Evolutionary conservation across 257 asterid genomes (phyloP), one percentile per base, ranked within the genome.

Genomic region (Henckelia pumila): DNA sequence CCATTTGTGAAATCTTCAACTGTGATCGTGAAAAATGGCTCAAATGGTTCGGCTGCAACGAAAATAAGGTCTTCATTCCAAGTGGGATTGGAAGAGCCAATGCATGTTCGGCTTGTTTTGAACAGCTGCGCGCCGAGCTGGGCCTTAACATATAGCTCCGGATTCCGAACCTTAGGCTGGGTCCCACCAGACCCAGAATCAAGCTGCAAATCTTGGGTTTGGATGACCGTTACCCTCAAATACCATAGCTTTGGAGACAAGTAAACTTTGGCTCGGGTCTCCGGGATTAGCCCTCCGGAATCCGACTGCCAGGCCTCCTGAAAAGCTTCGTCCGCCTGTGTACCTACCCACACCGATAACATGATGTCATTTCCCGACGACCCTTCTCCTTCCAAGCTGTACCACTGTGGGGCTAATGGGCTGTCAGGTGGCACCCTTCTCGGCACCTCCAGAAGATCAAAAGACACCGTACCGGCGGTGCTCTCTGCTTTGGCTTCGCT

Each of bases 281-380:
- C 96, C 73, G 96, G 94, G 59, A 92, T 82, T 79, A 89, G 26
- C 1, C 98, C 98, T 25, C 96, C 98, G 80, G 98, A 89, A 68
- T 92, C 95, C 7, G 96, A 92, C 76, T 85, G 98, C 98, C 98
- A 92, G 0, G 98, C 98, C 78, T 92, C 98, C 73, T 87, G 96
- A 68, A 92, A 92, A 14, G 96, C 86, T 80, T 92, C 96, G 69
- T 89, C 98, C 1, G 91, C 92, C 74, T 87, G 96, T 32, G 96
- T 89, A 9, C 98, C 96, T 17, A 92, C 30, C 98, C 98, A 92
- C 33, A 89, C 95, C 28, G 98, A 79, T 23, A 92, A 73, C 98
- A 92, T 92, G 77, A 89, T 64, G 73, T 89, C 96, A 84, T 80
- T 85, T 40, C 92, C 96, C 59, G 80, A 79, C 35, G 77, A 79